Base-by-base conservation (phyloP, 2,329 filamentous ascomycete species). In the Botrytis elliptica region DNA sequence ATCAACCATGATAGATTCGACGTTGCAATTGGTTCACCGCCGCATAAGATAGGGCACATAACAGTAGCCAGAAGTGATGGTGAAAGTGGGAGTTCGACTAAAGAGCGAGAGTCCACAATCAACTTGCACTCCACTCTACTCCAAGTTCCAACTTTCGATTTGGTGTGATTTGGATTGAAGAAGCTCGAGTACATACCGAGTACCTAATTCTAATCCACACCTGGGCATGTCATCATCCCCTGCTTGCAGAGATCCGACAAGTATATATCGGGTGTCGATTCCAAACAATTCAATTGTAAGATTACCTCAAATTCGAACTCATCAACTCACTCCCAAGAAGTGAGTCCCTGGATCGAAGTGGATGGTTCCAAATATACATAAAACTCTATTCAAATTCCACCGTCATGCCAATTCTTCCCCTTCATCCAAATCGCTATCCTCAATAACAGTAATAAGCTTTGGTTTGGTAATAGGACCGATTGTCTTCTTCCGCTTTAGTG, bases 341-440 rank as follows among this genome's bases (percentile, higher is more conserved):
- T 29, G 52, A 0, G n/a, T 18, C 16, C 52, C 25, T 55, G 5
- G 2, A 18, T 29, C 52, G 4, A 29, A 55, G 52, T 55, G 52
- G 52, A 62, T 40, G 8, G 1, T 25, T 62, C 10, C 36, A 62
- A 16, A 40, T 40, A 16, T 25, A 40, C 36, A 25, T 16, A 14
- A 62, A 38, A 62, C 33, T 2, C 12, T 60, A 38, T 38, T 12
- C 20, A 6, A 25, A 36, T 5, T 42, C 14, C 4, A 42, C 14
- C 40, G 4, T 42, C 40, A 42, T 12, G 40, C 40, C 59, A n/a
- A 40, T n/a, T 64, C 46, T 9, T 52, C 64, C 33, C 18, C 83
- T 49, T 85, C 84, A 73, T 87, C 85, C 82, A 3, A 85, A 68
- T 89, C 87, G 76, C 87, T 89, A 77, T 88, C 86, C 74, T 88